Base-by-base conservation (phyloP, 495 filamentous ascomycete species). In the Aspergillus saccharolyticus region DNA sequence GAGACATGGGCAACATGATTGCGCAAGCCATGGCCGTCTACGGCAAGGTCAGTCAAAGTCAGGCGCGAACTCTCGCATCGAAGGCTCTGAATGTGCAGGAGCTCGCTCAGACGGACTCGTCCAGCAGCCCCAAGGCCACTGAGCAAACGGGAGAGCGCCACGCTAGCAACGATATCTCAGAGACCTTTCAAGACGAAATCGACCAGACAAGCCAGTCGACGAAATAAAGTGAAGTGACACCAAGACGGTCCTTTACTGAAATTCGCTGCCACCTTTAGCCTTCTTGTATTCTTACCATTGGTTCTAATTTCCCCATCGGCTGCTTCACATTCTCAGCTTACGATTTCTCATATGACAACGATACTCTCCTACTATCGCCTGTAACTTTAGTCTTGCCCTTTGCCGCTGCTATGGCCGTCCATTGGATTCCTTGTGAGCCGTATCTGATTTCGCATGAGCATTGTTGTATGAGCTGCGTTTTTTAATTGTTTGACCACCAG, bases 1-100 rank as follows among this genome's bases (percentile, higher is more conserved):
- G 95, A n/a, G 94, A 98, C 70, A 88, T 98, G 53, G 88, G 89
- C 20, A 86, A 90, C 28, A 96, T 98, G 95, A 97, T 98, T 75
- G 90, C 95, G 22, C 95, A 88, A 33, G 94, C 91, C 5, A 86
- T 98, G 82, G 87, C 90, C 25, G 91, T 98, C 25, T 98, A 96
- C 72, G 91, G 94, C 28, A 96, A 96, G 69, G 89, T 98, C 45
- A 91, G 83, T 59, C 83, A 92, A 56, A 82, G 83, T n/a, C 95
- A 97, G 77, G 82, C 84, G 42, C 86, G 83, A 67, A 74, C 74
- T 9, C 75, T 87, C 68, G 86, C 87, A 3, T 82, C 81, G 55
- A 81, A 76, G 63, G 49, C 73, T 14, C 64, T 78, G 33, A 71
- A 71, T 16, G 69, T 69, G 14, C 55, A 72, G 52, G 53, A 60